Evolutionary conservation across 2,329 filamentous ascomycete species (phyloP).

Genomic region (Fusarium oligoseptatum): DNA sequence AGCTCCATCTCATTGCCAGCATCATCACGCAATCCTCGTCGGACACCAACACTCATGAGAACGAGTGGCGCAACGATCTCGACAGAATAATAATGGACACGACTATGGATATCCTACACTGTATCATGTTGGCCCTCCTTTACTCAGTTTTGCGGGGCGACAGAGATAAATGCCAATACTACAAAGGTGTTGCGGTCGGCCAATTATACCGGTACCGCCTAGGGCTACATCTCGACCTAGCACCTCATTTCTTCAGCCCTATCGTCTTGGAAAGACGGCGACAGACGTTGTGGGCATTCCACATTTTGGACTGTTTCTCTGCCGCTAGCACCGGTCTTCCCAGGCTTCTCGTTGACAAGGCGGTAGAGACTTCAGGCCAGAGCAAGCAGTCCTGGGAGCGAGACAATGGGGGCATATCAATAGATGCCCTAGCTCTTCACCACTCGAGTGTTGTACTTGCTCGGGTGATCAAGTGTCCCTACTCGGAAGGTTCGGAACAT

Average conservation of each 20-base stretch:
- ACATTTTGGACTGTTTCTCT: neutral
- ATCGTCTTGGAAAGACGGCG: neutral
- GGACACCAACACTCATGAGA: neutral
- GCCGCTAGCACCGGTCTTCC: neutral
- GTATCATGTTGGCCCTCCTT: neutral
- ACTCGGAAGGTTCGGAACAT: neutral
- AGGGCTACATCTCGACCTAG: neutral
- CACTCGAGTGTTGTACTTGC: neutral
- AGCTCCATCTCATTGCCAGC: neutral
- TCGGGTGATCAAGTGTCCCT: neutral
- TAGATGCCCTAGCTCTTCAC: neutral
- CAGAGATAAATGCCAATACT: neutral
- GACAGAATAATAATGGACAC: neutral
- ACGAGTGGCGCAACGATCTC: neutral
- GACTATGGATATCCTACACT: neutral
- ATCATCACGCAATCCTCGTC: neutral
- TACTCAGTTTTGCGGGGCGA: neutral
- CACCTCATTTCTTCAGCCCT: neutral
- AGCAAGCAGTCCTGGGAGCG: neutral
- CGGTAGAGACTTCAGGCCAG: neutral
- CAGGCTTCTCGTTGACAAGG: neutral
- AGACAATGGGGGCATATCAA: fast-evolving
- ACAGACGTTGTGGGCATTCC: neutral
- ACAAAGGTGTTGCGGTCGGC: neutral
- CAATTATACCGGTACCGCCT: neutral